These are phyloP conservation scores for Phytopythium cucurbitacearum DNA, from an alignment of 352 stramenopile species.

Conservation along the genomic window DNA sequence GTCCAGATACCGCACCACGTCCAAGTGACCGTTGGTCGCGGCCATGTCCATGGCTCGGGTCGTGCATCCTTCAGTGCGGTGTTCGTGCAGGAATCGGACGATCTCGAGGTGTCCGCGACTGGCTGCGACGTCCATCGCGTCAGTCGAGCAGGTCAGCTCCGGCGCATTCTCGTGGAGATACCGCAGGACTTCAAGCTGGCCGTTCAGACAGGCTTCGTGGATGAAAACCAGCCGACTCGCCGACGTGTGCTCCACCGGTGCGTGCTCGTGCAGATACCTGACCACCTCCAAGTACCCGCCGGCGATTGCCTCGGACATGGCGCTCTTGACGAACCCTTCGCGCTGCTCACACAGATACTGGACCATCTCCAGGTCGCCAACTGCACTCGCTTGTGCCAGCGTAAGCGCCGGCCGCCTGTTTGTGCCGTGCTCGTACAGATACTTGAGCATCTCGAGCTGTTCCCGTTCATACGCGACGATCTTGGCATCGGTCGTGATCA, in stretches of 20 bases:
- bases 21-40: slow-evolving; percentile 21
- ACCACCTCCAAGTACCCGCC: slow-evolving; percentile 43
- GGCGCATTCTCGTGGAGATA: slow-evolving; percentile 25
- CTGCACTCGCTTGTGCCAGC: slow-evolving; percentile 32
- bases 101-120: slow-evolving; percentile 17
- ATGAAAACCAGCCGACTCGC: slow-evolving; percentile 43
- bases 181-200: slow-evolving; percentile 24
- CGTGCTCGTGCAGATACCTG: slow-evolving; percentile 40
- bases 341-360: slow-evolving; percentile 33
- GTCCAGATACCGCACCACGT: slow-evolving; percentile 25
- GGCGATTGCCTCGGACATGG: slow-evolving; percentile 44
- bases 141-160: slow-evolving; percentile 18
- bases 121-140: slow-evolving; percentile 28
- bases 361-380: slow-evolving; percentile 45
- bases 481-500: slow-evolving; percentile 40
- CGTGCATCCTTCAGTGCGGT: slow-evolving; percentile 24
- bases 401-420: slow-evolving; percentile 35
- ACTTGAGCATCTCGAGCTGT: slow-evolving; percentile 41
- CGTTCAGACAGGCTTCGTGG: slow-evolving; percentile 24
- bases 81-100: slow-evolving; percentile 22
- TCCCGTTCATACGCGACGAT: slow-evolving; percentile 30
- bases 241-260: slow-evolving; percentile 30
- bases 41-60: slow-evolving; percentile 22
- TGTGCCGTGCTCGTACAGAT: slow-evolving; percentile 47
- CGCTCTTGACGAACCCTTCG: slow-evolving; percentile 51